A percentile compares a stretch with the other conserved stretches of the same genome.
Evolutionary conservation across 2,329 filamentous ascomycete genomes (phyloP).

Genomic region (Dactylellina cionopaga): DNA sequence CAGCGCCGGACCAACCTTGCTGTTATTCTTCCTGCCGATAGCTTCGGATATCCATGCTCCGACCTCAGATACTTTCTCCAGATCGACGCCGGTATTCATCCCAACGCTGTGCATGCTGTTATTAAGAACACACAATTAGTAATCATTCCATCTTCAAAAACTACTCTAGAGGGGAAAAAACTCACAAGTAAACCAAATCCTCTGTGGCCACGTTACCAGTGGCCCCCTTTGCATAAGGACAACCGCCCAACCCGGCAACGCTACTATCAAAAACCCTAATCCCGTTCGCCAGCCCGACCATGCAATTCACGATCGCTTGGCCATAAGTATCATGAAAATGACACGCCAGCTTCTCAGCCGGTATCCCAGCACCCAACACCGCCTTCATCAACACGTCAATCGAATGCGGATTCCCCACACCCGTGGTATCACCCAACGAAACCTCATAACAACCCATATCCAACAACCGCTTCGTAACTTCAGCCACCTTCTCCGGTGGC

Average conservation of each 20-base stretch:
- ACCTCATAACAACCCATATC: constrained; percentile 93
- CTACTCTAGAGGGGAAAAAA: neutral
- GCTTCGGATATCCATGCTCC: constrained; percentile 76
- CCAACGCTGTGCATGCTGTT: constrained; percentile 74
- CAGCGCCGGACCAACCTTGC: constrained; percentile 74
- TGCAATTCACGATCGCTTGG: constrained; percentile 82
- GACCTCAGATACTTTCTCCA: constrained; percentile 73
- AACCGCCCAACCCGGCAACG: constrained; percentile 82
- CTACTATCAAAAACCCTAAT: constrained; percentile 82
- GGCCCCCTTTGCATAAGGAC: constrained; percentile 84
- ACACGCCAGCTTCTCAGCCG: constrained; percentile 76
- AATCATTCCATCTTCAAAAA: constrained; percentile 38
- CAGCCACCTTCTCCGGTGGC: constrained; percentile 71
- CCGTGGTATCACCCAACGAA: constrained; percentile 87
- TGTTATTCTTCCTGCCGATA: constrained; percentile 72
- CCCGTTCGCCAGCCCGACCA: constrained; percentile 79
- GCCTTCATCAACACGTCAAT: constrained; percentile 67
- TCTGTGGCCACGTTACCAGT: constrained; percentile 89
- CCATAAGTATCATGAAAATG: constrained; percentile 93
- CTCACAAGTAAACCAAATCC: constrained; percentile 77
- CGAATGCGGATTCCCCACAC: constrained; percentile 74
- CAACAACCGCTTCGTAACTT: constrained; percentile 75
- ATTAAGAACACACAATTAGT: constrained; percentile 50
- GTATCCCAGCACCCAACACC: constrained; percentile 73
- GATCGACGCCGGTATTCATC: constrained; percentile 76